Base-by-base conservation (phyloP, 2,329 filamentous ascomycete species). In the Penicillium sp. region DNA sequence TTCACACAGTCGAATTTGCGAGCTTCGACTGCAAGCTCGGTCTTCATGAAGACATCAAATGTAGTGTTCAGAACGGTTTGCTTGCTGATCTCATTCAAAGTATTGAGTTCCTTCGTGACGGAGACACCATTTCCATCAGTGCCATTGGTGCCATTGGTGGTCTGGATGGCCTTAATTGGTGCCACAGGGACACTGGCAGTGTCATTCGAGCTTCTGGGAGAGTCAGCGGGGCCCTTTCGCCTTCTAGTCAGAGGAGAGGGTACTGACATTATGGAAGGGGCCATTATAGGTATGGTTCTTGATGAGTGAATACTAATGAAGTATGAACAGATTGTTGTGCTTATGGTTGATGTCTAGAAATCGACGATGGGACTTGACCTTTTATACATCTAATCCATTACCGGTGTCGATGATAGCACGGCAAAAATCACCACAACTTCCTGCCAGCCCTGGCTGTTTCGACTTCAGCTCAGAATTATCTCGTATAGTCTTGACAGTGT, bases 201-300 rank as follows among this genome's bases (percentile, higher is more conserved):
- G 31, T 50, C 48, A 24, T 36, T 50, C 34, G 48, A 24, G 40
- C 39, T 50, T 10, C 31, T 43, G 21, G 48, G 40, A 43, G 39
- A 36, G 40, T 50, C 48, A 50, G 39, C 40, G 44, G 18, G 48
- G 24, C 39, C 22, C 29, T 44, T 50, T 50, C 40, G 48, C 40
- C 36, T 49, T 29, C 40, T 38, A 24, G 21, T 24, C 13, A 38
- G 4, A 43, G 48, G 40, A 18, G 27, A 29, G 22, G 40, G 36
- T n/a, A 31, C 48, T 43, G 40, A 50, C 48, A 44, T 50, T 36
- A 22, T 50, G 40, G 40, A 50, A 38, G 48, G 48, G 22, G 48
- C 48, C 48, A 50, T 50, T 50, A 29, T 24, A 29, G 34, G 2
- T 24, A 0, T 27, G 13, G 3, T 43, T 31, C 16, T 36, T n/a